Base-by-base conservation (phyloP, 2,329 filamentous ascomycete species). In the Colletotrichum zoysiae region DNA sequence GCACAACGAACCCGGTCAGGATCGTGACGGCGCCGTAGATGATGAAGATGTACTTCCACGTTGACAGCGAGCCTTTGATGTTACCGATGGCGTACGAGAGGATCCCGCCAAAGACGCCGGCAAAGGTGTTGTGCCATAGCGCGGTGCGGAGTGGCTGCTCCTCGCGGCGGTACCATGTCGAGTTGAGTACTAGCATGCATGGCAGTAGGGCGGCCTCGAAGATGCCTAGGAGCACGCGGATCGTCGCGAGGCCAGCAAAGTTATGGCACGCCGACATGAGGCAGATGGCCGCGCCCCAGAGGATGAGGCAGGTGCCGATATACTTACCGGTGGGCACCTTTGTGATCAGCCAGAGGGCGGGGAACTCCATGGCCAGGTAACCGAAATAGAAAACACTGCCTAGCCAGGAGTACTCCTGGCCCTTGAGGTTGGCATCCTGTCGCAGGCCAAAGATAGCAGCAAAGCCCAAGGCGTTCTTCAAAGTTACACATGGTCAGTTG, bases 121-220 rank as follows among this genome's bases (percentile, higher is more conserved):
- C 78, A 50, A 79, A 77, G 0, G 78, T 79, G 11, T 79, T 79
- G 74, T 92, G 92, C 90, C 90, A 93, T n/a, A 86, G 85, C 0
- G 89, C 89, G 3, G 91, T 86, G 0, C 91, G 84, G n/a, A 90
- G 78, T 0, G 90, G 89, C 78, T 92, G 90, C 75, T 93, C 89
- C 50, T 79, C 79, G 1, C 82, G 78, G 1, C 83, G 76, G 75
- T 87, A 87, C 80, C 85, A 87, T 75, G 84, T 83, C 7, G 80
- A 80, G 2, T 84, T 86, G 67, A 87, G 82, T 74, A 86, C 79
- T n/a, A 82, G 80, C 73, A 86, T 85, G 0, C 85, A 78, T 0
- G 85, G 85, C n/a, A 86, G 76, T 50, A 84, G 77, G 20, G 71
- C 71, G 33, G 76, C 73, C 63, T 78, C 75, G 23, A 72, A 71